Evolutionary conservation across 768 basidiomycete genomes (phyloP), one percentile per base, ranked within the genome.

Genomic region (Candolleomyces eurysporus): DNA sequence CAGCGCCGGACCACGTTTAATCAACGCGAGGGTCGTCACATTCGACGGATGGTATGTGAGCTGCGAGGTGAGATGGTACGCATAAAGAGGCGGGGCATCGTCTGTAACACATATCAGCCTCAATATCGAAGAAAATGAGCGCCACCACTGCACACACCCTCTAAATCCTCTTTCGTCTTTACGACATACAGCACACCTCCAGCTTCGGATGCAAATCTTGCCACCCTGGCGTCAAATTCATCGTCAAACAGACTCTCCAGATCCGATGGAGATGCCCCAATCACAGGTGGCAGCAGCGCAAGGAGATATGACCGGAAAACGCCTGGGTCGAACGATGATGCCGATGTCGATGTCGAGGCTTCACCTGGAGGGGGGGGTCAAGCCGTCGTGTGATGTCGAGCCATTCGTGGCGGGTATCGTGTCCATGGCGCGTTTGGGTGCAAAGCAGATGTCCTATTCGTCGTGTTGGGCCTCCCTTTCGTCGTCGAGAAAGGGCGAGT

Each of bases 11-110:
- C 86, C 84, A 58, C 95, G 92, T 75, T 98, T 98, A 79, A 99
- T 98, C 72, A 99, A 82, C 26, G 96, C 95, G 51, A 99, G 84
- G 0, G 95, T 96, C 19, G 90, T 92, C 58, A 87, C 79, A 75
- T 92, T 87, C 46, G 87, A 84, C 7, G 90, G 77, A 49, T 94
- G 86, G 76, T 97, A 91, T n/a, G 82, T 79, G 59, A 98, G 81
- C 63, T 91, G 83, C 31, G 89, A 74, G 13, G 89, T 87, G 43
- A 93, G 79, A 31, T 83, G 79, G 72, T 92, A 92, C 52, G 79
- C 76, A 70, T 85, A 87, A 16, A 79, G 82, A n/a, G 83, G 82
- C 45, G 81, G 79, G 36, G 76, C 76, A 63, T 92, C 91, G 70
- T 92, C 91, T 92, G 69, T 57, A 22, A 68, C 80, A 65, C 66